Evolutionary conservation across 1,284 basidiomycete genomes (phyloP).

Genomic region (Moniliophthora roreri): DNA sequence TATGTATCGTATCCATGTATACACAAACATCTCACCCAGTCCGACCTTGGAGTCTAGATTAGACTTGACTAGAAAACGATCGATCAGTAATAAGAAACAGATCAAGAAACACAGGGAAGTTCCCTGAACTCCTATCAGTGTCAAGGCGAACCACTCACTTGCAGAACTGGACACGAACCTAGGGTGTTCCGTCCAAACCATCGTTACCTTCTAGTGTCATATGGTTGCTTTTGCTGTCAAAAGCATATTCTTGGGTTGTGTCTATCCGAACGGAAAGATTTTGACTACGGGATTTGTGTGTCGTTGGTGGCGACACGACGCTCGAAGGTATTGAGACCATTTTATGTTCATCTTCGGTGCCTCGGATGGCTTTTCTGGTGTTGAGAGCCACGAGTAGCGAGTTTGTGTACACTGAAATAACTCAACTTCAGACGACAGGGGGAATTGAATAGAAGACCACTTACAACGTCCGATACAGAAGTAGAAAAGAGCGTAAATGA

Average conservation of each 20-base stretch:
- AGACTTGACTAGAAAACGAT: too few species aligned
- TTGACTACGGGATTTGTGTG: background rate
- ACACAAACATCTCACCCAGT: too few species aligned
- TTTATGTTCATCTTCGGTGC: conserved; percentile 11
- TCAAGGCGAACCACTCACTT: too few species aligned
- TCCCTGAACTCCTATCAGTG: too few species aligned
- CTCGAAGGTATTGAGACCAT: conserved; percentile 8
- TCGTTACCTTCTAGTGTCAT: background rate
- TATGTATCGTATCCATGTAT: too few species aligned
- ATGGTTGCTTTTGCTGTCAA: conserved; percentile 4
- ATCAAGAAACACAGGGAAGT: too few species aligned
- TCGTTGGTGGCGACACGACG: background rate
- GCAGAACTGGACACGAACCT: too few species aligned
- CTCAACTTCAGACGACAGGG: conserved; percentile 1
- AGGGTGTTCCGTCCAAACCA: background rate
- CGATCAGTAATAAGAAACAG: too few species aligned
- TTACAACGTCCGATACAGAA: conserved; percentile 48
- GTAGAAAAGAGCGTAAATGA: conserved; percentile 52
- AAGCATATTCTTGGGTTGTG: conserved; percentile 7
- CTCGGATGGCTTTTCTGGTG: conserved; percentile 30
- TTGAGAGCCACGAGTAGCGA: conserved; percentile 38
- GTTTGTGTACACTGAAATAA: conserved; percentile 35
- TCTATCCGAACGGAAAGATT: conserved; percentile 14
- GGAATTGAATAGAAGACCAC: conserved; percentile 16
- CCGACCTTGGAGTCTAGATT: too few species aligned